Percentiles rank a stretch among this genome's conserved stretches.
Evolutionary conservation across 345 rosid species (phyloP).

Genomic region (Syzygium aqueum): DNA sequence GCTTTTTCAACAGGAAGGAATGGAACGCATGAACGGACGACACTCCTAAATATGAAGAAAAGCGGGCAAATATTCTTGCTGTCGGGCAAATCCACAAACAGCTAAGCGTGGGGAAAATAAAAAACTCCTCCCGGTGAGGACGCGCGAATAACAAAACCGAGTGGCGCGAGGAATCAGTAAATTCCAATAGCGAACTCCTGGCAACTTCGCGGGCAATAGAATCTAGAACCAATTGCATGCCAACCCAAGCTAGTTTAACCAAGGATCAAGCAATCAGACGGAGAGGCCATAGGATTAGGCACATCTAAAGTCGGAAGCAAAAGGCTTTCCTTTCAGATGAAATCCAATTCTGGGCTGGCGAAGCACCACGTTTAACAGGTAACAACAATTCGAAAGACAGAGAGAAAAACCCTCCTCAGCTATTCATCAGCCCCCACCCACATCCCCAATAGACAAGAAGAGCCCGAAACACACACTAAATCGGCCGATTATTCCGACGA

Average conservation of each 20-base stretch:
- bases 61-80: neutral
- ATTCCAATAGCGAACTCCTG: neutral
- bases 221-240: neutral
- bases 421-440: neutral
- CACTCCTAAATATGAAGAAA: neutral
- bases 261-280: neutral
- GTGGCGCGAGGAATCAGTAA: neutral
- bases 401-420: neutral
- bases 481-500: neutral
- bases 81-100: neutral
- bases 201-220: neutral
- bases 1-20: neutral
- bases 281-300: neutral
- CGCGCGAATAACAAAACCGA: neutral
- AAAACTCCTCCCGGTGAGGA: neutral
- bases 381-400: neutral
- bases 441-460: neutral
- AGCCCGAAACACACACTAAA: neutral
- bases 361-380: neutral
- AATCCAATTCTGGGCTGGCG: neutral
- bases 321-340: neutral
- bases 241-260: neutral
- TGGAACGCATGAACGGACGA: neutral
- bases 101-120: neutral
- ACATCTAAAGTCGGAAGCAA: neutral